Conservation (phyloP, 83 land plant species). For the Diphasiastrum complanatum region DNA sequence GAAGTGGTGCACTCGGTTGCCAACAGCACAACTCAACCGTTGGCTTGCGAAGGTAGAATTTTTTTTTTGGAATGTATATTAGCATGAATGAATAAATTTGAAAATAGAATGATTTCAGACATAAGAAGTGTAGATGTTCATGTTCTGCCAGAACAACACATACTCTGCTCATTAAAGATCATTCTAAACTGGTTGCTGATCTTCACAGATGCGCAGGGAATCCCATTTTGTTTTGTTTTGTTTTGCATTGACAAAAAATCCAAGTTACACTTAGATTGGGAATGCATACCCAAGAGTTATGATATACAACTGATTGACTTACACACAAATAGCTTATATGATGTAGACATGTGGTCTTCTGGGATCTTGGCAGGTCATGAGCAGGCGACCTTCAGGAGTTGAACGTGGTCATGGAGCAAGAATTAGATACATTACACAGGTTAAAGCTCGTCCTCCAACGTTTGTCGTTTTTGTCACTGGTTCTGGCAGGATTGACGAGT, state of each 20-base stretch:
- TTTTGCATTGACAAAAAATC: not conserved
- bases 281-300: not conserved
- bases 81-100: not conserved
- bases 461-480: conserved; percentile 89
- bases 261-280: too few relatives aligned
- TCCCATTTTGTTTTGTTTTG: not conserved
- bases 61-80: not conserved
- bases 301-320: not conserved
- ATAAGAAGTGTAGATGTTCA: too few relatives aligned
- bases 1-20: conserved; percentile 81
- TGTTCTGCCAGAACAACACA: too few relatives aligned
- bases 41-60: conserved; percentile 79
- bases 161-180: too few relatives aligned
- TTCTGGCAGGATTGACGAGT: conserved; percentile 56
- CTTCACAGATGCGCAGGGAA: too few relatives aligned
- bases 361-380: conserved; percentile 56
- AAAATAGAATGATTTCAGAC: not conserved
- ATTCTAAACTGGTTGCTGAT: too few relatives aligned
- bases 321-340: not conserved
- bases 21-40: conserved; percentile 90
- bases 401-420: conserved; percentile 59
- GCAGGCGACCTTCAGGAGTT: conserved; percentile 89
- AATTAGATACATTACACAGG: conserved; percentile 89
- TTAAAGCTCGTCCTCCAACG: conserved; percentile 96
- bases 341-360: not conserved